phyloP scores from a whole-genome alignment of 805 yeast genomes.

The Lachancea nothofagi region DNA sequence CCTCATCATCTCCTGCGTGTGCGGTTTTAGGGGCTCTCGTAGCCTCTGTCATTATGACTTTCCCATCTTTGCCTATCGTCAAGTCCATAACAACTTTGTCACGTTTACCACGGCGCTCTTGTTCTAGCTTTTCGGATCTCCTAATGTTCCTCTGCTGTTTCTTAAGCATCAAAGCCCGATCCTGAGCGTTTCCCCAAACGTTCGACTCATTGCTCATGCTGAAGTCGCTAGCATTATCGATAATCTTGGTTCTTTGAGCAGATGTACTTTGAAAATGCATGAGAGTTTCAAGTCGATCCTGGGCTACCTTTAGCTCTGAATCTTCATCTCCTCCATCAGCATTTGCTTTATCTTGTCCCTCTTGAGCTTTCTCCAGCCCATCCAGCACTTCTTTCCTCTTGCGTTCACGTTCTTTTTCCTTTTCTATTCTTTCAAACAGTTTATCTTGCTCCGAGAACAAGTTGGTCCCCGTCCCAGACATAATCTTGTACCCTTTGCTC shows the following conservation, averaged over 20 bases:
- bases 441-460: constrained; percentile 64
- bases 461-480: constrained; percentile 58
- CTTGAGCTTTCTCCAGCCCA: constrained; percentile 24
- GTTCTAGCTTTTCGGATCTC: constrained; percentile 53
- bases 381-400: constrained; percentile 12
- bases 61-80: constrained; percentile 69
- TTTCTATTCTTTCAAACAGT: constrained; percentile 44
- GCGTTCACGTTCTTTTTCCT: constrained; percentile 32
- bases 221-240: constrained; percentile 86
- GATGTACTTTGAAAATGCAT: constrained; percentile 79
- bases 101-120: constrained; percentile 64
- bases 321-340: constrained; percentile 42
- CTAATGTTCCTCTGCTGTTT: constrained; percentile 74
- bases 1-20: constrained; percentile 29
- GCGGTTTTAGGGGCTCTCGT: constrained; percentile 21
- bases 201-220: constrained; percentile 48
- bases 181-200: constrained; percentile 79
- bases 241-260: constrained; percentile 84
- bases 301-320: constrained; percentile 61
- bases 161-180: constrained; percentile 80
- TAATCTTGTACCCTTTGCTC: constrained; percentile 42
- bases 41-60: constrained; percentile 57
- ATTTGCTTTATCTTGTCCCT: constrained; percentile 34
- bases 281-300: constrained; percentile 64
- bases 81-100: constrained; percentile 64